phyloP scores from a whole-genome alignment of 352 stramenopile genomes.

The Phytophthora hibernalis region DNA sequence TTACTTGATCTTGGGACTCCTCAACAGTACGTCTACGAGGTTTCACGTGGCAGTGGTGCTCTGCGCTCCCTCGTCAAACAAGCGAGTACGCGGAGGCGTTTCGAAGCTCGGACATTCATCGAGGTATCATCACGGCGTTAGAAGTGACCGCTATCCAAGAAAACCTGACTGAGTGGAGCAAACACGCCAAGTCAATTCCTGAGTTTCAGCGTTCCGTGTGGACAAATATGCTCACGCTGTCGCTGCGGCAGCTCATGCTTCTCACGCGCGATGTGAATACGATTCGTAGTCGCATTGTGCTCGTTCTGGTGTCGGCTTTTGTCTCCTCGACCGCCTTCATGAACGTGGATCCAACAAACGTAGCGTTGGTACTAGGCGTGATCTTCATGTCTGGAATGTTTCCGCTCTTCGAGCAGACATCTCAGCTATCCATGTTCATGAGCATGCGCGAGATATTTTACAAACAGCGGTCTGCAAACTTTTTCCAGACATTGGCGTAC shows the following conservation, averaged over 20 bases:
- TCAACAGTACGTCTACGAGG: constrained; percentile 31
- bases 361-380: constrained; percentile 53
- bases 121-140: constrained; percentile 59
- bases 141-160: constrained; percentile 89
- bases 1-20: constrained; percentile 39
- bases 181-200: constrained; percentile 11
- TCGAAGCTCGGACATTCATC: constrained; percentile 1
- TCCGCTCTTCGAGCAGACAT: constrained; percentile 61
- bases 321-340: constrained; percentile 38
- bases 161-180: constrained; percentile 46
- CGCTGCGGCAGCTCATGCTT: constrained; percentile 54
- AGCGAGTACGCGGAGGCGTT: constrained; percentile 24
- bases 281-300: constrained; percentile 35
- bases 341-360: constrained; percentile 27
- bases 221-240: constrained; percentile 15
- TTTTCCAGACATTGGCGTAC: constrained; percentile 70
- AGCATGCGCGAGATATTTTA: constrained; percentile 63
- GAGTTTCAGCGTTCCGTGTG: constrained; percentile 20
- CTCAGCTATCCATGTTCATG: constrained; percentile 72
- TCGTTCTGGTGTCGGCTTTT: constrained; percentile 41
- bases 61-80: constrained; percentile 4
- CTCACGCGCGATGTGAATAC: constrained; percentile 46
- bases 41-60: no score
- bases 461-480: constrained; percentile 76
- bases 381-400: constrained; percentile 78